Percentiles rank a stretch among this genome's conserved stretches.
Evolutionary conservation across 805 yeast species (phyloP).

Genomic region (Candida rishiriensis): DNA sequence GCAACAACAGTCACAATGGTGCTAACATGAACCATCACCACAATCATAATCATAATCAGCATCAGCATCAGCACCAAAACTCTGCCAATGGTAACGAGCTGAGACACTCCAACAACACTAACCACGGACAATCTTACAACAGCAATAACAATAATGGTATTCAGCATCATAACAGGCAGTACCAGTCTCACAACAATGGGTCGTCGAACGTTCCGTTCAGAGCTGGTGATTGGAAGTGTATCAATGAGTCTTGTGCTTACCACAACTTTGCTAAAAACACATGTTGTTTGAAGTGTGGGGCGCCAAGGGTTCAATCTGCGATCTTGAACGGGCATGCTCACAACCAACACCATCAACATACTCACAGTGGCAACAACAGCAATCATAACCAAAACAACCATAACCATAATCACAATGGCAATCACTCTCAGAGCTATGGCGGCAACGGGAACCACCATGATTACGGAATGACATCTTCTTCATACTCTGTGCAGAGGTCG

Average conservation of each 20-base stretch:
- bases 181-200: conserved; percentile 6
- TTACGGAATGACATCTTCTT: conserved; percentile 1
- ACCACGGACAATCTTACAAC: conserved; percentile 13
- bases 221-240: conserved; percentile 96
- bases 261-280: conserved; percentile 91
- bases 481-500: conserved; percentile 2
- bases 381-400: conserved; percentile 3
- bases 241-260: conserved; percentile 70
- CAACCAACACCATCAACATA: conserved; percentile 19
- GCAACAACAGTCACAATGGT: conserved; percentile 7
- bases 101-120: conserved; percentile 3
- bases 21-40: conserved; percentile 11
- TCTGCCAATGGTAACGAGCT: conserved; percentile 14
- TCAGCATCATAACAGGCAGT: background rate
- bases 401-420: conserved; percentile 5
- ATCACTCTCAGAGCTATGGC: conserved; percentile 1
- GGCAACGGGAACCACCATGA: conserved; percentile 1
- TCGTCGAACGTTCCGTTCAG: conserved; percentile 75
- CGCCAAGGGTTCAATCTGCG: conserved; percentile 46
- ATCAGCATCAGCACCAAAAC: conserved; percentile 12
- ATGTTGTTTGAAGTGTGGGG: conserved; percentile 84
- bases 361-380: conserved; percentile 7
- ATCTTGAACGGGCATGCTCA: conserved; percentile 28
- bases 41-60: conserved; percentile 14
- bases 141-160: conserved; percentile 11